A percentile compares a stretch with the other conserved stretches of the same genome.
Evolutionary conservation across 305 asterid genomes (phyloP).

Genomic region (Lippia alba): DNA sequence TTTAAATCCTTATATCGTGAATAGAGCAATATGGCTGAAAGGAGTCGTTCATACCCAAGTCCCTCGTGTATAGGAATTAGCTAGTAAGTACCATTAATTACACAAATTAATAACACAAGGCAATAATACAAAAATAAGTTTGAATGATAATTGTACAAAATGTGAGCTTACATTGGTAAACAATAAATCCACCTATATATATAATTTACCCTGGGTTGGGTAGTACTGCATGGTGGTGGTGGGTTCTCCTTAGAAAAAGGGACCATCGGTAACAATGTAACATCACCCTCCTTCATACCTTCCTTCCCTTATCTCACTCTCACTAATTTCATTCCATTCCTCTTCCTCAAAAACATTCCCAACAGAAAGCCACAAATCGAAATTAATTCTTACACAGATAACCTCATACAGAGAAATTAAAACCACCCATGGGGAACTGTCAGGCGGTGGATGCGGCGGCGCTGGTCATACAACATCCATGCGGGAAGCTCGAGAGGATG

Average conservation of each 20-base stretch:
- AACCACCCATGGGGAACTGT: constrained; percentile 50
- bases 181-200: too few species aligned
- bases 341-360: constrained; percentile 39
- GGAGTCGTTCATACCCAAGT: too few species aligned
- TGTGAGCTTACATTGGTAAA: too few species aligned
- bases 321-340: constrained; percentile 19
- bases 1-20: too few species aligned
- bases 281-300: constrained; percentile 14
- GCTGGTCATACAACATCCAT: constrained; percentile 62
- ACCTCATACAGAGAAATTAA: not conserved
- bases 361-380: constrained; percentile 3
- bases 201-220: not conserved
- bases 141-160: too few species aligned
- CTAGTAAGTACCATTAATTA: too few species aligned
- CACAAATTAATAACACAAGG: too few species aligned
- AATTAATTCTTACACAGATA: not conserved
- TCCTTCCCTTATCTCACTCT: constrained; percentile 29
- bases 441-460: constrained; percentile 65
- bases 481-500: constrained; percentile 57
- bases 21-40: too few species aligned
- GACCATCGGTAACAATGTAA: constrained; percentile 27
- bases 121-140: too few species aligned
- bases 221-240: constrained; percentile 10
- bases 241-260: constrained; percentile 30
- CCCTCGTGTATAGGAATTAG: too few species aligned